Evolutionary conservation across 305 asterid genomes (phyloP).

Genomic region (Fraxinus xanthoxyloides): DNA sequence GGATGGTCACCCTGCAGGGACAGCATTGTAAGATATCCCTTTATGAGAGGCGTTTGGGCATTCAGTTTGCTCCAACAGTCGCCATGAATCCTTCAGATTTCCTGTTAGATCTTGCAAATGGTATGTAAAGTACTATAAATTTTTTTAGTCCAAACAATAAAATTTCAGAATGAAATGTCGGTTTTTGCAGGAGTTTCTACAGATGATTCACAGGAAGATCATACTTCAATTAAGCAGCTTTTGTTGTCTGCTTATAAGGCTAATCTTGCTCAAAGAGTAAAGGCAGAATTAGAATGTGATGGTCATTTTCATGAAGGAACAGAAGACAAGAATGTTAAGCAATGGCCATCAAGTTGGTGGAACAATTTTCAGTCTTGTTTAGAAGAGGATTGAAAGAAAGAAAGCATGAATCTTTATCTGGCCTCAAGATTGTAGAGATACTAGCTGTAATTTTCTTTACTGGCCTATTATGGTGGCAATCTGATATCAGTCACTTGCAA

Average conservation of each 20-base stretch:
- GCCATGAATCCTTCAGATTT: slow-evolving; percentile 94
- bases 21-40: slow-evolving; percentile 51
- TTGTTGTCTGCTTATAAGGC: slow-evolving; percentile 44
- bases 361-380: slow-evolving; percentile 58
- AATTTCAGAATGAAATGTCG: background rate
- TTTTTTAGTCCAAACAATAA: background rate
- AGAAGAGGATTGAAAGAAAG: slow-evolving; percentile 76
- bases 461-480: slow-evolving; percentile 82
- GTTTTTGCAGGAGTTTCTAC: slow-evolving; percentile 46
- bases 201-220: slow-evolving; percentile 53
- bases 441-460: slow-evolving; percentile 40
- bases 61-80: slow-evolving; percentile 55
- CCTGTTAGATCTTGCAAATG: slow-evolving; percentile 83
- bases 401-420: slow-evolving; percentile 69
- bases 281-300: slow-evolving; percentile 32
- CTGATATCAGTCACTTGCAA: slow-evolving; percentile 50
- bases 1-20: slow-evolving; percentile 54
- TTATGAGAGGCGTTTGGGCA: slow-evolving; percentile 52
- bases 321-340: slow-evolving; percentile 27
- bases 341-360: slow-evolving; percentile 77
- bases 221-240: slow-evolving; percentile 41
- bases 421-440: slow-evolving; percentile 54
- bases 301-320: background rate
- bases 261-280: slow-evolving; percentile 36
- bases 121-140: slow-evolving; percentile 27